phyloP scores from a whole-genome alignment of 148 eudicot genomes.

The Heliosperma pusillum region DNA sequence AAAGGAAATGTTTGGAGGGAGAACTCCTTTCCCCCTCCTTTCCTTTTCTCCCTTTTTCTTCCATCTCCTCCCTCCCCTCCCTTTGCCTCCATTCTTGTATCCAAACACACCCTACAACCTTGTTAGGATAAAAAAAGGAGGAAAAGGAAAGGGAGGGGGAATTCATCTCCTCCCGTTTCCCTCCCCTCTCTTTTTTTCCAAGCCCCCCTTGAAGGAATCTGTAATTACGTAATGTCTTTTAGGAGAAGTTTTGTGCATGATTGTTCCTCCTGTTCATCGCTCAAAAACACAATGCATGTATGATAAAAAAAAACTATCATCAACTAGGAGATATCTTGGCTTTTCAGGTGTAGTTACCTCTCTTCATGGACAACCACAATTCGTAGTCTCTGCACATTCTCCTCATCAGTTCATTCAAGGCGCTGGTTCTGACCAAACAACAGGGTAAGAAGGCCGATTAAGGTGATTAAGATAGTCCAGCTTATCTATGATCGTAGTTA shows the following conservation, averaged over 20 bases:
- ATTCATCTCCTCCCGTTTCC: no score
- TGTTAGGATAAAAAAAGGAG: no score
- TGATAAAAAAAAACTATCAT: conserved; percentile 8
- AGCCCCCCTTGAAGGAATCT: neutral
- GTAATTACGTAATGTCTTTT: neutral
- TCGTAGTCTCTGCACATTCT: conserved; percentile 68
- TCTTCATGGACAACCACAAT: conserved; percentile 72
- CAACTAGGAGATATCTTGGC: conserved; percentile 13
- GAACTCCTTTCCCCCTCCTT: neutral
- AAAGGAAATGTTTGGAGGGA: neutral
- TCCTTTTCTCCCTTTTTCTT: no score
- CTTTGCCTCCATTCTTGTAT: neutral
- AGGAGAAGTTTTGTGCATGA: neutral
- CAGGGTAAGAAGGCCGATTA: conserved; percentile 75
- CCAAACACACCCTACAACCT: neutral
- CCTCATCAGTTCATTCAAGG: conserved; percentile 82
- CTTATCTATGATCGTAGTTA: neutral
- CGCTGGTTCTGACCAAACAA: conserved; percentile 76
- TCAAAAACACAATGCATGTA: neutral
- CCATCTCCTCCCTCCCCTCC: no score
- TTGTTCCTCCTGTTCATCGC: neutral
- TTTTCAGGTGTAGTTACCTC: conserved; percentile 63
- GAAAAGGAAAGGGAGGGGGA: no score
- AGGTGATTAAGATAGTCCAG: conserved; percentile 36
- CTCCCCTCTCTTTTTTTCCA: no score